phyloP scores from a whole-genome alignment of 2,329 filamentous ascomycete species.

The Emmonsiellopsis sp. region DNA sequence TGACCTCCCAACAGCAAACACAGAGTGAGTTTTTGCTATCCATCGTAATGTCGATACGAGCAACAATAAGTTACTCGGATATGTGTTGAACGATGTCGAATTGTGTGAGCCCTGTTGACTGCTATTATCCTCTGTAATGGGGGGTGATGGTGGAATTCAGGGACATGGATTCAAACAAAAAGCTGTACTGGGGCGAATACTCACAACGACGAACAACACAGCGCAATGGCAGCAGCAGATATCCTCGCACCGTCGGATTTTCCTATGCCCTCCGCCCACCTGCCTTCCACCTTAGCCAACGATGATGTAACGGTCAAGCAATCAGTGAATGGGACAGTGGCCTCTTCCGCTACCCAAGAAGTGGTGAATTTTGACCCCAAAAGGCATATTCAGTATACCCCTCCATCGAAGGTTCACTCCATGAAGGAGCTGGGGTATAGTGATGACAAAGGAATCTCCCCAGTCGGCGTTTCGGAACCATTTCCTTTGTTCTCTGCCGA shows the following conservation, averaged over 20 bases:
- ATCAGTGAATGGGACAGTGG: not conserved
- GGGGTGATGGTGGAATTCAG: not conserved
- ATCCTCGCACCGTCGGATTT: constrained; percentile 8
- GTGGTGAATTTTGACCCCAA: constrained; percentile 40
- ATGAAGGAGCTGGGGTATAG: constrained; percentile 54
- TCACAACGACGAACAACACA: constrained; percentile 6
- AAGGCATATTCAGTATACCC: constrained; percentile 46
- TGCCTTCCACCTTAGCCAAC: constrained; percentile 5
- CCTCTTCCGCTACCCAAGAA: not conserved
- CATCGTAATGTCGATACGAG: not conserved
- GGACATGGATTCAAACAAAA: not conserved
- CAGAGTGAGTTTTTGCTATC: not conserved
- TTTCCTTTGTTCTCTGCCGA: constrained; percentile 55
- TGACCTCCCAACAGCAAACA: not conserved
- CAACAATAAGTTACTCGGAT: not conserved
- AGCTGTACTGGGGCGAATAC: constrained; percentile 5
- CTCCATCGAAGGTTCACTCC: constrained; percentile 42
- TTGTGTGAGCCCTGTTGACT: not conserved
- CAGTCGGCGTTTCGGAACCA: constrained; percentile 54
- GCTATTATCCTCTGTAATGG: not conserved
- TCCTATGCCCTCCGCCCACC: constrained; percentile 5
- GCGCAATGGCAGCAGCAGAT: constrained; percentile 14
- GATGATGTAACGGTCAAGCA: not conserved
- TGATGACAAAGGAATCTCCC: constrained; percentile 49
- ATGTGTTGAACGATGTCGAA: not conserved